phyloP scores from a whole-genome alignment of 805 yeast genomes.

The Phaffomyces thermotolerans region DNA sequence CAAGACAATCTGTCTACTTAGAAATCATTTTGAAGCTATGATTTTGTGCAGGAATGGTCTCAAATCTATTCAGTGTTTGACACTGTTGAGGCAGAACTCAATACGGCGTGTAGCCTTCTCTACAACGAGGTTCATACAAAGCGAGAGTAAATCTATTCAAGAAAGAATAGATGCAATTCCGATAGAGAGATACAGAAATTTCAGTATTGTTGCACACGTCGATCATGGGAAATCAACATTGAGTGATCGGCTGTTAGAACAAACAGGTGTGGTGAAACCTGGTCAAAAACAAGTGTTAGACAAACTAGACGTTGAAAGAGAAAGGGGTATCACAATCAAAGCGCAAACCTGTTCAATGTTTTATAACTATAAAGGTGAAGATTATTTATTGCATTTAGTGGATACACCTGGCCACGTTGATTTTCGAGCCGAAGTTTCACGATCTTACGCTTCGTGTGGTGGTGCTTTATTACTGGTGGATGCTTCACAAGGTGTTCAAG shows the following conservation, averaged over 20 bases:
- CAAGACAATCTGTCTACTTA: too few species aligned
- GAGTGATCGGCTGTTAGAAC: conserved; percentile 78
- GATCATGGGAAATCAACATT: conserved; percentile 87
- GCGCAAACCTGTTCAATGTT: conserved; percentile 97
- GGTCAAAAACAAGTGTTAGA: conserved; percentile 86
- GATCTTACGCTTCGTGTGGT: conserved; percentile 94
- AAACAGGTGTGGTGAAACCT: conserved; percentile 81
- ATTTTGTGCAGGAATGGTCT: neutral
- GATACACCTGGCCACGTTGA: conserved; percentile 99
- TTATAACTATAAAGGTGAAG: conserved; percentile 56
- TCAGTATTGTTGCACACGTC: conserved; percentile 94
- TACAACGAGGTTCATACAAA: neutral
- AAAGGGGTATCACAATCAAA: conserved; percentile 93
- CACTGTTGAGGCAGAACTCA: too few species aligned
- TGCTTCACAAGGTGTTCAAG: conserved; percentile 95
- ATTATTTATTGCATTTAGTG: conserved; percentile 80
- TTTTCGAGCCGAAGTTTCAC: conserved; percentile 84
- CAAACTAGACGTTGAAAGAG: conserved; percentile 88
- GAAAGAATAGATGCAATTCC: conserved; percentile 74
- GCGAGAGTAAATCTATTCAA: conserved; percentile 24
- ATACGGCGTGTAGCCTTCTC: conserved; percentile 8
- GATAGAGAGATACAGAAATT: conserved; percentile 74
- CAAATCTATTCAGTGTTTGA: too few species aligned
- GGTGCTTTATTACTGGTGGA: conserved; percentile 89
- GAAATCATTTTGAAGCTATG: neutral